Evolutionary conservation across 257 asterid genomes (phyloP).

Genomic region (Dorcoceras hygrometricum): DNA sequence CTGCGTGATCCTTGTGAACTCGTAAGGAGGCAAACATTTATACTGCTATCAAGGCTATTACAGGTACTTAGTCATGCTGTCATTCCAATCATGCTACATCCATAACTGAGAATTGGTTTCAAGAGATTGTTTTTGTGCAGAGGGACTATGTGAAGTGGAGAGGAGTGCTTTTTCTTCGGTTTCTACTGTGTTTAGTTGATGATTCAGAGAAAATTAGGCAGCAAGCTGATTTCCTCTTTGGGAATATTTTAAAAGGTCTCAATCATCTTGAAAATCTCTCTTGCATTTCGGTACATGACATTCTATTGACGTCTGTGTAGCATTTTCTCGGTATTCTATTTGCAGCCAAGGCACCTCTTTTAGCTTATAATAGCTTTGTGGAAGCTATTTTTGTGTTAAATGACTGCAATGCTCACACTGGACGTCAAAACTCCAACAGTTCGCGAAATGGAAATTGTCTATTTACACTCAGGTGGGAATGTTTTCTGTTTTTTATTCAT

Average conservation of each 20-base stretch:
- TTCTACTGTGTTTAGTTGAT: conserved; percentile 79
- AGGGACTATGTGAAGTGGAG: conserved; percentile 96
- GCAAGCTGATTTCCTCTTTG: conserved; percentile 88
- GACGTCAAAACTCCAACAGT: conserved; percentile 60
- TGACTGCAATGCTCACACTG: conserved; percentile 90
- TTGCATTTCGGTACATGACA: conserved; percentile 6
- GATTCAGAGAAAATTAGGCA: conserved; percentile 78
- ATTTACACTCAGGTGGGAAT: conserved; percentile 55
- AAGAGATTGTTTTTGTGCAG: conserved; percentile 35
- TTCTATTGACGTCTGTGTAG: conserved; percentile 7
- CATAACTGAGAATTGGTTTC: conserved; percentile 14
- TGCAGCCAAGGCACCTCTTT: conserved; percentile 69
- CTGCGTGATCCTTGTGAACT: conserved; percentile 88
- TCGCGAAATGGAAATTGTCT: conserved; percentile 58
- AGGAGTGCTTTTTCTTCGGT: conserved; percentile 90
- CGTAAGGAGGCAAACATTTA: conserved; percentile 88
- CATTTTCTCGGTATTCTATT: neutral
- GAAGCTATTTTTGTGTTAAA: conserved; percentile 83
- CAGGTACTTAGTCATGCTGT: conserved; percentile 50
- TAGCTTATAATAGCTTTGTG: conserved; percentile 40
- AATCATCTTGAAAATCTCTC: conserved; percentile 9
- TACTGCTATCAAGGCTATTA: conserved; percentile 78
- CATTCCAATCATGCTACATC: conserved; percentile 5
- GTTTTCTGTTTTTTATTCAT: conserved; percentile 22
- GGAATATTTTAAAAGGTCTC: conserved; percentile 84